phyloP scores from a whole-genome alignment of 805 yeast species.

The Nematodospora valgi region DNA sequence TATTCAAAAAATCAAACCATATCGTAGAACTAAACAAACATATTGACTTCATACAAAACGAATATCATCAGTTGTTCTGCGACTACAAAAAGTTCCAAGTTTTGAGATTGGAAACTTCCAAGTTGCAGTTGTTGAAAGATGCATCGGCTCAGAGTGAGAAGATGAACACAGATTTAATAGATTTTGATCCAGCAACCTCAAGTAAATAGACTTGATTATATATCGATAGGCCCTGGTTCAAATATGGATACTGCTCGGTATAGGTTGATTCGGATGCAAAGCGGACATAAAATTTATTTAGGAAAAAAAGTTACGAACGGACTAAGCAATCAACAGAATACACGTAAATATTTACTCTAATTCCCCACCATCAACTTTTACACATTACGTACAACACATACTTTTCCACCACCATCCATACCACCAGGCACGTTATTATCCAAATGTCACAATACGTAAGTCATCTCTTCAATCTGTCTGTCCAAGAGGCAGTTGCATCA shows the following conservation, averaged over 20 bases:
- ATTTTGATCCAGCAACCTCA: constrained; percentile 20
- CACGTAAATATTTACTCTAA: no score
- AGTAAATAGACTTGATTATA: no score
- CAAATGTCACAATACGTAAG: constrained; percentile 7
- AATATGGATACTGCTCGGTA: no score
- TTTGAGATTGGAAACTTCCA: constrained; percentile 1
- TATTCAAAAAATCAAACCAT: constrained; percentile 16
- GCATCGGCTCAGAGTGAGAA: constrained; percentile 7
- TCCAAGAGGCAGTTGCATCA: constrained; percentile 20
- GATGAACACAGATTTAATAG: constrained; percentile 13
- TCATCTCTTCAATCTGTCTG: constrained; percentile 17
- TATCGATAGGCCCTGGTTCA: no score
- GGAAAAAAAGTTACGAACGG: no score
- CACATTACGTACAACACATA: no score
- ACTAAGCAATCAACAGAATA: no score
- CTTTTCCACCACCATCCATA: no score
- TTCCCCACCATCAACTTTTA: no score
- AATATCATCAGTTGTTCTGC: constrained; percentile 11
- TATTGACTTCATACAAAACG: constrained; percentile 20
- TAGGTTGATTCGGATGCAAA: no score
- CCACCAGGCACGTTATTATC: no score
- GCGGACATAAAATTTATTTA: no score
- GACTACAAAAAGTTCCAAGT: constrained; percentile 7
- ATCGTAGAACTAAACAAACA: constrained; percentile 23
- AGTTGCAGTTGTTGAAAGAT: constrained; percentile 5